Percentiles rank a stretch among this genome's conserved stretches.
Evolutionary conservation across 768 basidiomycete species (phyloP).

Genomic region (Rhodotorula sphaerocarpa): DNA sequence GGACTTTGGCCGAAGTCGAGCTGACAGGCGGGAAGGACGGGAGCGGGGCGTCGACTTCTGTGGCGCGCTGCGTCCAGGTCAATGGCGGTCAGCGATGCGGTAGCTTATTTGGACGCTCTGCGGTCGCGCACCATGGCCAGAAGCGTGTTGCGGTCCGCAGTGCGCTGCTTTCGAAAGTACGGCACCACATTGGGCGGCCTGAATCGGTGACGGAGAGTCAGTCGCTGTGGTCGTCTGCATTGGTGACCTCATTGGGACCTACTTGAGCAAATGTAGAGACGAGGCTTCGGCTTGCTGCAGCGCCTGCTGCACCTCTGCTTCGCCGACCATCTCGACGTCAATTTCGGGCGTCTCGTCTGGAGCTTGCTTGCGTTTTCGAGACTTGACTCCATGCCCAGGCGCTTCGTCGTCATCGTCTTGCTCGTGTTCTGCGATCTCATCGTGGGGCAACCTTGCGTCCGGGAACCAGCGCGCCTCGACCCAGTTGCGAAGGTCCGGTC

Average conservation of each 20-base stretch:
- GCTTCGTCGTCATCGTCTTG: not conserved
- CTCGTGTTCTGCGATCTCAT: no score
- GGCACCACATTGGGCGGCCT: not conserved
- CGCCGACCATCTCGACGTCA: not conserved
- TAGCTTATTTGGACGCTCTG: not conserved
- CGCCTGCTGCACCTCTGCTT: not conserved
- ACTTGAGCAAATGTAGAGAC: not conserved
- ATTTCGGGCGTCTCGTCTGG: not conserved
- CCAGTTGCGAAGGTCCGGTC: not conserved
- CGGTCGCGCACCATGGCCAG: not conserved
- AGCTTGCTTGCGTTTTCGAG: not conserved
- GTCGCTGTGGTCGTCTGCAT: not conserved
- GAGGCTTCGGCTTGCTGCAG: not conserved
- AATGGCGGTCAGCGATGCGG: not conserved
- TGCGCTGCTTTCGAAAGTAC: not conserved
- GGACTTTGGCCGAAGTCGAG: slow-evolving; percentile 3
- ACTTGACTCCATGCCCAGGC: no score
- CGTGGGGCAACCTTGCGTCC: no score
- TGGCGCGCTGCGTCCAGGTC: not conserved
- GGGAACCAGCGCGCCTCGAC: not conserved
- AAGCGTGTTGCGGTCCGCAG: not conserved
- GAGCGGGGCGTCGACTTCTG: not conserved
- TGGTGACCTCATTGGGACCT: not conserved
- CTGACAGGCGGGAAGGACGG: not conserved
- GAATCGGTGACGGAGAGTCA: not conserved